Evolutionary conservation across 176 grass and related monocot species (phyloP), one percentile per base, ranked within the genome.

Genomic region (Aegilops longissima): DNA sequence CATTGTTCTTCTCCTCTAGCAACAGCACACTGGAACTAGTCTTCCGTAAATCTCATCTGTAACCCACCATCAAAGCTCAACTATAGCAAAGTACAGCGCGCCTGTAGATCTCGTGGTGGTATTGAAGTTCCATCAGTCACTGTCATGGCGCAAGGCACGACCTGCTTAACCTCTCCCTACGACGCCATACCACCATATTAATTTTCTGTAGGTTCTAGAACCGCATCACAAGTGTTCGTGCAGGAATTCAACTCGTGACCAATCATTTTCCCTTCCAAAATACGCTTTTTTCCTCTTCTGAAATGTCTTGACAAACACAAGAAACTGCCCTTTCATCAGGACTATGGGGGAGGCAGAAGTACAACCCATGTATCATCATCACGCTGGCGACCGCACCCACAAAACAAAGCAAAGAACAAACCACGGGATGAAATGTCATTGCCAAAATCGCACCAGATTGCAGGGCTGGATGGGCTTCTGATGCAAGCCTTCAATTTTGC

Each of bases 361-460:
- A 66, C 40, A 52, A 51, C 23, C 12, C n/a, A 27, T 12, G 16
- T 0, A 64, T 45, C 38, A 58, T 84, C 59, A 59, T 59, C 54
- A 59, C 31, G 81, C 64, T 70, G 68, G 76, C 40, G 81, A 52
- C 85, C 54, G 17, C 18, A 59, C 59, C 56, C n/a, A 80, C 66
- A 30, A 17, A 52, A 5, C 49, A 52, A 14, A 49, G 13, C 45
- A 49, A 17, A 79, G 80, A 79, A 87, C 89, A 71, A 91, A 74
- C n/a, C 24, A 61, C 2, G 61, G 38, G 89, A 62, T 87, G 76
- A 80, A 74, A 80, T 80, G 89, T 87, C 89, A 83, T 84, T 75
- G 59, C 73, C 80, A 45, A 58, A 62, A 83, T 23, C 73, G 7
- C 52, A 86, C 52, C 80, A 79, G 20, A 78, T 18, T 64, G 29